A percentile compares a stretch with the other conserved stretches of the same genome.
phyloP scores from a whole-genome alignment of 495 filamentous ascomycete species.

The Hypoxylon rickii region DNA sequence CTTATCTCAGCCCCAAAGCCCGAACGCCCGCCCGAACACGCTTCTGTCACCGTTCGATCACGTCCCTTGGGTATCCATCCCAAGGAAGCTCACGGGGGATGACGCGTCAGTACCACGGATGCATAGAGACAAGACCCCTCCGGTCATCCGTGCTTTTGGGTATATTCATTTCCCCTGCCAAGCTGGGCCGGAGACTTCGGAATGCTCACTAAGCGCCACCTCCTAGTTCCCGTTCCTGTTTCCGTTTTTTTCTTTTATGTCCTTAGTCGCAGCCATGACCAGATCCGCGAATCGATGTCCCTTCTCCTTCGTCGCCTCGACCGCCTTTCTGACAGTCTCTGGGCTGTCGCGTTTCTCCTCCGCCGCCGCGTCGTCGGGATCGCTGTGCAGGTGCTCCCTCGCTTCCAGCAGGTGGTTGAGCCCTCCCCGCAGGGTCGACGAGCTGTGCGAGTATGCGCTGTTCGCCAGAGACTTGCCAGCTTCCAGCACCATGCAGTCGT shows the following conservation, averaged over 20 bases:
- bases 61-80: not conserved
- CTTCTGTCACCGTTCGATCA: slow-evolving; percentile 6
- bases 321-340: slow-evolving; percentile 7
- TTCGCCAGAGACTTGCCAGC: slow-evolving; percentile 26
- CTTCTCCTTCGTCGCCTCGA: slow-evolving; percentile 27
- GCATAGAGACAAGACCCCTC: too few relatives aligned
- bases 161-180: not conserved
- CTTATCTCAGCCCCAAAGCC: slow-evolving; percentile 4
- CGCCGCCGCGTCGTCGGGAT: not conserved
- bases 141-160: too few relatives aligned
- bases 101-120: not conserved
- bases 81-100: not conserved
- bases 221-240: slow-evolving; percentile 10
- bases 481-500: slow-evolving; percentile 38
- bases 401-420: slow-evolving; percentile 12
- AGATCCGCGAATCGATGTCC: slow-evolving; percentile 31
- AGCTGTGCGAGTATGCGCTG: slow-evolving; percentile 5
- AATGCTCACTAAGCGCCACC: slow-evolving; percentile 19
- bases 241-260: slow-evolving; percentile 26
- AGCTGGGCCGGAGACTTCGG: slow-evolving; percentile 2
- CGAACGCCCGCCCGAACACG: slow-evolving; percentile 19
- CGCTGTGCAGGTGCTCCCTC: slow-evolving; percentile 6
- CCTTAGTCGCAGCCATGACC: slow-evolving; percentile 25
- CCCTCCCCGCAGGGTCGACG: slow-evolving; percentile 9
- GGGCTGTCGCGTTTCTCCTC: slow-evolving; percentile 8